Evolutionary conservation across 1,139 yeast species (phyloP).

Genomic region (Saccharomyces hybrid): DNA sequence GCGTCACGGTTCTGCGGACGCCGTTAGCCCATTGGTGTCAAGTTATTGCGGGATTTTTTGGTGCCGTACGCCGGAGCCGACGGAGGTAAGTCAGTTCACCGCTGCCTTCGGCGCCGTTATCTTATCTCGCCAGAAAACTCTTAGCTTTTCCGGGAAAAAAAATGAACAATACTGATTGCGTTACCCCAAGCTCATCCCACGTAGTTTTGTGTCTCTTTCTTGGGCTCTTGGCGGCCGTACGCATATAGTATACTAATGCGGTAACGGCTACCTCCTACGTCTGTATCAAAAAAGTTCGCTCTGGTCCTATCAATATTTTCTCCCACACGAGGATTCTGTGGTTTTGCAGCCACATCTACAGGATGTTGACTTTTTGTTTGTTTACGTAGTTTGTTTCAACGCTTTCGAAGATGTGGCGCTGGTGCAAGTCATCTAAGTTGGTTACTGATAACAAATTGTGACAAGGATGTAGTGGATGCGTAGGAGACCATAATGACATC

Average conservation of each 20-base stretch:
- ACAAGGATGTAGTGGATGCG: not conserved
- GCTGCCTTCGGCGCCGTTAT: not conserved
- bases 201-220: not conserved
- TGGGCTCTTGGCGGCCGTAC: not conserved
- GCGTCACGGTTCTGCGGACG: not conserved
- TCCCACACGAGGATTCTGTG: not conserved
- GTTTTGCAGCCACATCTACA: not conserved
- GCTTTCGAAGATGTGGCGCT: not conserved
- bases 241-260: not conserved
- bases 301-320: not conserved
- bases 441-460: not conserved
- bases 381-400: not conserved
- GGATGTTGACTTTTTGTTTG: not conserved
- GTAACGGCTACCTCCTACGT: not conserved
- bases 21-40: constrained; percentile 1
- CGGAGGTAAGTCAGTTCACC: not conserved
- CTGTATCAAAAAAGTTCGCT: not conserved
- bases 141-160: not conserved
- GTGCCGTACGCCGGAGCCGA: not conserved
- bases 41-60: not conserved
- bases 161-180: not conserved
- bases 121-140: not conserved
- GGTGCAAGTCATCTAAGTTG: not conserved
- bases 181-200: not conserved
- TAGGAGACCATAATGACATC: not conserved